These are phyloP conservation scores for Phytophthora crassamura DNA, from an alignment of 352 stramenopile species.

Conservation along the genomic window DNA sequence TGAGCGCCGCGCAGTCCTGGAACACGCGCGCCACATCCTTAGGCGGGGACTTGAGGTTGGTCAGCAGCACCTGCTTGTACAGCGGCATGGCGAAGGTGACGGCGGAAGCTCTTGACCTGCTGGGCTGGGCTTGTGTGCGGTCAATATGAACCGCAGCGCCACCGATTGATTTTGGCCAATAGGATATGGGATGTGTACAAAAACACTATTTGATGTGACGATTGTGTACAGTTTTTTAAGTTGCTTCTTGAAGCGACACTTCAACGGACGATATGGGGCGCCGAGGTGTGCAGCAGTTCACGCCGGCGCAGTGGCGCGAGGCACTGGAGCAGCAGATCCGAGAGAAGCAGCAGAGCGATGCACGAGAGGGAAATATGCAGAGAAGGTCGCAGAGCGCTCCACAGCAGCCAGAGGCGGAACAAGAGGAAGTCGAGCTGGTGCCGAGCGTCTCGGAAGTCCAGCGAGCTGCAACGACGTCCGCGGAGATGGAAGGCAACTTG, in stretches of 20 bases:
- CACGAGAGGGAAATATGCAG: neutral
- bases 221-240: neutral
- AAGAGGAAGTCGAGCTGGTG: neutral
- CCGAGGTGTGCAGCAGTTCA: constrained; percentile 47
- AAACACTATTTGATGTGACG: neutral
- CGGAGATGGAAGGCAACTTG: neutral
- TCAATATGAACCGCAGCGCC: constrained; percentile 12
- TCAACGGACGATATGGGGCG: constrained; percentile 22
- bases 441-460: constrained; percentile 9
- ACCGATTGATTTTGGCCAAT: constrained; percentile 39
- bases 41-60: constrained; percentile 88
- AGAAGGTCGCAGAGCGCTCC: constrained; percentile 37
- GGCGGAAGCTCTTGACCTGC: neutral
- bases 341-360: constrained; percentile 39
- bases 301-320: constrained; percentile 47
- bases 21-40: constrained; percentile 86
- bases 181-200: neutral
- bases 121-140: constrained; percentile 14
- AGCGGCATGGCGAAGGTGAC: constrained; percentile 63
- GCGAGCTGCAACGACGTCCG: constrained; percentile 9
- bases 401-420: constrained; percentile 13
- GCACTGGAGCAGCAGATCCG: constrained; percentile 59
- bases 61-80: constrained; percentile 91
- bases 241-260: constrained; percentile 3
- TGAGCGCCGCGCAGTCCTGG: constrained; percentile 79